Evolutionary conservation across 345 rosid genomes (phyloP), one percentile per base, ranked within the genome.

Genomic region (Sisymbrium altissimum): DNA sequence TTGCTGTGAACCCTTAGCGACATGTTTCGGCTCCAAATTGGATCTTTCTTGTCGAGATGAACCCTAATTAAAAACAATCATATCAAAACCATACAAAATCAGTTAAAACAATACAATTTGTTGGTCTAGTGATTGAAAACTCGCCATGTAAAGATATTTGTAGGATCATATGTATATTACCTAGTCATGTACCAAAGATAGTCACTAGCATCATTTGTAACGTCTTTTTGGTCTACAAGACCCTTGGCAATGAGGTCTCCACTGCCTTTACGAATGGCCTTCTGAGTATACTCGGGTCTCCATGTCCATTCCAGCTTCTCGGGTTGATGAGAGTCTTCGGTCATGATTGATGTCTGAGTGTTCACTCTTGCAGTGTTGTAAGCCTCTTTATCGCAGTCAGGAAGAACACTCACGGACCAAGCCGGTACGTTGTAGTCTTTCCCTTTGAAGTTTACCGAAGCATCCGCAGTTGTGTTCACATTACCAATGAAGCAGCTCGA

Each of bases 121-220:
- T n/a, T 48, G 27, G 18, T 44, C 21, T 45, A 45, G 50, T 23
- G 12, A 30, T 9, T 12, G 4, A 57, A 33, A 9, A 57, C 15
- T 35, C 15, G 27, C 11, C 44, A 58, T 36, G 64, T 6, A 13
- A 56, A 2, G n/a, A 23, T 50, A 71, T 70, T 35, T 62, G 41
- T 35, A n/a, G 48, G 58, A 18, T 53, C 36, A 49, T 64, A 32
- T 33, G 29, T 27, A 36, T 18, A 18, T 86, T 86, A 90, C 93
- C 84, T 84, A 23, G 95, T 86, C 88, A 89, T 81, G 30, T 84
- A 81, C 93, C 96, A 89, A 46, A 91, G 67, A 71, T 91, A 87
- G 71, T 89, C 97, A 71, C 78, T 82, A 5, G 68, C 72, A 70
- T 82, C 93, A 75, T 81, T 79, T 1, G 84, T 78, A 2, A 76